Base-by-base conservation (phyloP, 2,329 filamentous ascomycete species). In the Amphichorda felina region DNA sequence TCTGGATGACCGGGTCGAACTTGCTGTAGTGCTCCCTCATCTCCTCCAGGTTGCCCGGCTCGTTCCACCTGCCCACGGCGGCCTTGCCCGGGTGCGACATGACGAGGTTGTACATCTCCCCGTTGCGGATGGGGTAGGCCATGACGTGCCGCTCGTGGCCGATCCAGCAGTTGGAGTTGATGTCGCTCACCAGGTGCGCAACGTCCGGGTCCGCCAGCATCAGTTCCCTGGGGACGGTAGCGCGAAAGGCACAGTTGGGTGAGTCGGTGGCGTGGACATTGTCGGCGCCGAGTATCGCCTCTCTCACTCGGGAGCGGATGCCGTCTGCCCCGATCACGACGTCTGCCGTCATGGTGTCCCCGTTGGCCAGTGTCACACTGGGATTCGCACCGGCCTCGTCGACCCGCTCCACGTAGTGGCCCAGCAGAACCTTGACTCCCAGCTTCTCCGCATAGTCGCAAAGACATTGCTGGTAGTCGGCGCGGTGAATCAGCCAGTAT, bases 391-490 rank as follows among this genome's bases (percentile, higher is more conserved):
- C 29, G 2, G 16, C 13, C 8, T 29, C 28, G 8, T 37, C 26
- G n/a, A 37, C 38, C n/a, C 8, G 3, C 4, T 31, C 31, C 9
- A 37, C 35, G 19, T 28, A 34, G 30, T 30, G 19, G 34, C 30
- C 16, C 8, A 36, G 30, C 8, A 18, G 18, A 4, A 44, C 29
- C 4, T 37, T 35, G 3, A 37, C 42, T 17, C 43, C 43, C 4
- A 40, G 16, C n/a, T 36, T 37, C 5, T 35, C 31, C 1, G 43
- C 43, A 29, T 37, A 30, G 11, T 40, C 31, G 17, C 37, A 37
- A 2, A 45, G 33, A 11, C 36, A 37, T 5, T 30, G 33, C 8
- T 45, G 43, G 5, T 40, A 40, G n/a, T 45, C 43, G 5, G 42
- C 40, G 8, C 42, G 36, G 19, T 45, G 42, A 16, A 38, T 40